These are phyloP conservation scores for Ustilago lituana DNA, from an alignment of 1,284 basidiomycete species.

Conservation along the genomic window DNA sequence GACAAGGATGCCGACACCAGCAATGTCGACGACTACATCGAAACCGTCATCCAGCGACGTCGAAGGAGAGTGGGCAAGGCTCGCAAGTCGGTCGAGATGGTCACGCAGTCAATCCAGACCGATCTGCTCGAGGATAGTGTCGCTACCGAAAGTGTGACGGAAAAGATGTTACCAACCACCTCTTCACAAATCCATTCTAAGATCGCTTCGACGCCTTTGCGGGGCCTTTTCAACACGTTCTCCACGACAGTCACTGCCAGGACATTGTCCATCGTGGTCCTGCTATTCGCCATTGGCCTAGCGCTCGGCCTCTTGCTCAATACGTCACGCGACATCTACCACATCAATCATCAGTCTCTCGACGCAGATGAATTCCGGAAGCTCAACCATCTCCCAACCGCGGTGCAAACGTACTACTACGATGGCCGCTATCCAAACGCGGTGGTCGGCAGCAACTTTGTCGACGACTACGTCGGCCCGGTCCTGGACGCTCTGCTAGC, in stretches of 20 bases:
- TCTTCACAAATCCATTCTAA: neutral
- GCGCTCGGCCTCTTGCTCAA: slow-evolving; percentile 28
- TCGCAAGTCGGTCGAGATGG: slow-evolving; percentile 37
- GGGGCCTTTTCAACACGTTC: neutral
- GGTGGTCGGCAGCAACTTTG: slow-evolving; percentile 35
- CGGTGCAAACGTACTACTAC: slow-evolving; percentile 27
- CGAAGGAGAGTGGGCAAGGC: slow-evolving; percentile 38
- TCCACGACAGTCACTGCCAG: slow-evolving; percentile 7
- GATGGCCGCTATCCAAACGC: slow-evolving; percentile 41
- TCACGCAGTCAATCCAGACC: slow-evolving; percentile 38
- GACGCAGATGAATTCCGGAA: slow-evolving; percentile 41
- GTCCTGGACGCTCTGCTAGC: slow-evolving; percentile 21
- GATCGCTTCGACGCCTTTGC: neutral
- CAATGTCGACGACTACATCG: slow-evolving; percentile 46
- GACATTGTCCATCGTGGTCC: slow-evolving; percentile 6
- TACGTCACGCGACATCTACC: slow-evolving; percentile 48
- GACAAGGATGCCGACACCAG: slow-evolving; percentile 36
- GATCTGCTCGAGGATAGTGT: slow-evolving; percentile 3
- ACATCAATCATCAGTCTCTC: slow-evolving; percentile 29
- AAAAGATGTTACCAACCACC: neutral
- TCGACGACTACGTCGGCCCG: slow-evolving; percentile 31
- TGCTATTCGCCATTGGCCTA: slow-evolving; percentile 27
- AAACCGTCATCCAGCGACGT: slow-evolving; percentile 47
- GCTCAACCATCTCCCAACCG: slow-evolving; percentile 32
- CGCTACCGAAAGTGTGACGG: neutral